Base-by-base conservation (phyloP, 1,284 basidiomycete species). In the Rhodotorula sp. region DNA sequence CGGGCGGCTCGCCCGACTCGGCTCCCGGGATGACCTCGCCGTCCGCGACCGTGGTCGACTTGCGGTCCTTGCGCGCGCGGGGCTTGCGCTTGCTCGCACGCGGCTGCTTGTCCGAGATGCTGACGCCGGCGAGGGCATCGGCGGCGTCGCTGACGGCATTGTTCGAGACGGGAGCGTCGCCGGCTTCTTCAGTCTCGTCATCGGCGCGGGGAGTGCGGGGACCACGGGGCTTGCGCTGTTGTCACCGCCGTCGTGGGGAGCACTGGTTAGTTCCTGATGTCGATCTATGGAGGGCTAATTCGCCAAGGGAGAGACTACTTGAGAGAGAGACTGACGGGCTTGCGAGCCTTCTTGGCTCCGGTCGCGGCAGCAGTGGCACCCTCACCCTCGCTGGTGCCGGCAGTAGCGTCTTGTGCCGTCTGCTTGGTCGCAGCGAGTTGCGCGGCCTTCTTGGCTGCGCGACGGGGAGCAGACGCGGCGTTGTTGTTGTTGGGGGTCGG, bases 41-140 rank as follows among this genome's bases (percentile, higher is more conserved):
- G 21, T 64, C 71, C 43, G 70, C 91, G 14, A 6, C 43, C 19
- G 45, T 47, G 82, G 92, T 91, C 68, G 91, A 89, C 78, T 89
- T 89, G 83, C 57, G 65, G 45, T 48, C 50, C 64, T 73, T 71
- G 70, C 72, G 70, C 14, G 66, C 62, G 31, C 69, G 72, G 2
- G 69, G 72, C 63, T 72, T 72, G 62, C 68, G 70, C 63, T 72
- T 72, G 62, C 68, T 68, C 45, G 66, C 34, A 6, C 47, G 19
- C 18, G 62, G 47, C 38, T 57, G 43, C n/a, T 23, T 65, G 54
- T 52, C 66, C 26, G 68, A 64, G 57, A 64, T 65, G 34, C 43
- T 55, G 18, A 65, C 63, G 61, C 60, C 47, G 49, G 70, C 66
- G 64, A 75, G 70, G 65, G 66, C 59, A 55, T 69, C 66, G 49